These are phyloP conservation scores for Camelina sativa DNA, from an alignment of 345 rosid species.

Conservation along the genomic window DNA sequence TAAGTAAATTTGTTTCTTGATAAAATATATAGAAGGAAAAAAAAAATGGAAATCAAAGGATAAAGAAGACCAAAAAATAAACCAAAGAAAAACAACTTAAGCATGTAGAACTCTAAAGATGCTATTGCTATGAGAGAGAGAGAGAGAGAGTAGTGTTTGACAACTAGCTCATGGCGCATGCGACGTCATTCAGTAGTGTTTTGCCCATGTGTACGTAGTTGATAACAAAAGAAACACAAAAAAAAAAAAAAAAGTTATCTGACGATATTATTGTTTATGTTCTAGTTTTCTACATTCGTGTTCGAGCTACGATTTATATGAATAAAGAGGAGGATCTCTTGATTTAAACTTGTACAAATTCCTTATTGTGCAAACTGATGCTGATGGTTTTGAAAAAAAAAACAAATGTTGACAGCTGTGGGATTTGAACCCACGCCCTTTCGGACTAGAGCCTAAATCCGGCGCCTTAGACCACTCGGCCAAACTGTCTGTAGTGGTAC, in stretches of 20 bases:
- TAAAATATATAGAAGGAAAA: not conserved
- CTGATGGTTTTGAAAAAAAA: too few relatives aligned
- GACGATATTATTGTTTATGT: too few relatives aligned
- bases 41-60: not conserved
- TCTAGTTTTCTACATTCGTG: too few relatives aligned
- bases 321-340: too few relatives aligned
- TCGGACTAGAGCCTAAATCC: conserved; percentile 99
- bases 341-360: too few relatives aligned
- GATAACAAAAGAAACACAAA: too few relatives aligned
- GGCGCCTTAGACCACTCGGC: conserved; percentile 99
- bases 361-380: too few relatives aligned
- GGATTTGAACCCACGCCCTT: conserved; percentile 99
- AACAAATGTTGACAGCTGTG: conserved; percentile 75
- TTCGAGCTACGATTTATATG: too few relatives aligned
- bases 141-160: too few relatives aligned
- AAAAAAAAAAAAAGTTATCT: too few relatives aligned
- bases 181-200: too few relatives aligned
- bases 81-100: not conserved
- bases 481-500: conserved; percentile 52
- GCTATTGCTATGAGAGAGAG: too few relatives aligned
- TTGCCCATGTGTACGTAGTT: not conserved
- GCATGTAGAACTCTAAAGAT: not conserved
- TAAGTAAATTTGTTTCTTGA: not conserved
- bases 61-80: not conserved
- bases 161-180: not conserved